Evolutionary conservation across 441 rosid species (phyloP).

Genomic region (Adansonia grandidieri): DNA sequence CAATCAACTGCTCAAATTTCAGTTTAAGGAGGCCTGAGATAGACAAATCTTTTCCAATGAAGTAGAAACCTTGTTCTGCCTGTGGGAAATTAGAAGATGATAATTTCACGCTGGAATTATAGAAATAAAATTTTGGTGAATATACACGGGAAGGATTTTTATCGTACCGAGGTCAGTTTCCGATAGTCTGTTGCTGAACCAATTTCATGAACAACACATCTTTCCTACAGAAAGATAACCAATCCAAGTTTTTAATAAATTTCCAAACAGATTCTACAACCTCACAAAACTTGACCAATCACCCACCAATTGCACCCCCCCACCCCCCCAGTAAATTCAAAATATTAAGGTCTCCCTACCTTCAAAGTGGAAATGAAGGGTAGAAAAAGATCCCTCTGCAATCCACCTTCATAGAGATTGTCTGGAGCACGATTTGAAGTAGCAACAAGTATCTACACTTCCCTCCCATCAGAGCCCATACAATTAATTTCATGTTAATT

Average conservation of each 20-base stretch:
- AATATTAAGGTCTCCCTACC: slow-evolving; percentile 43
- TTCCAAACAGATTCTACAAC: background rate
- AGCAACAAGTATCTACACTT: slow-evolving; percentile 82
- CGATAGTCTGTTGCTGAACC: slow-evolving; percentile 89
- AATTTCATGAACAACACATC: slow-evolving; percentile 80
- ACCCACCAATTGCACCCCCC: background rate
- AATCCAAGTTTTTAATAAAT: slow-evolving; percentile 13
- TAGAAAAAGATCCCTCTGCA: slow-evolving; percentile 94
- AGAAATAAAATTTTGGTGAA: slow-evolving; percentile 26
- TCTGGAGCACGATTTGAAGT: slow-evolving; percentile 97
- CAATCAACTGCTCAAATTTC: slow-evolving; percentile 71
- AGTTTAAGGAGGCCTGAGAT: slow-evolving; percentile 44
- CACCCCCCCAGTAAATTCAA: background rate
- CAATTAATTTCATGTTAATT: slow-evolving; percentile 31
- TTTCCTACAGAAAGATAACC: slow-evolving; percentile 53
- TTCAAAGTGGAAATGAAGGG: slow-evolving; percentile 86
- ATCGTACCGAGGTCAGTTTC: slow-evolving; percentile 79
- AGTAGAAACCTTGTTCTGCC: slow-evolving; percentile 95
- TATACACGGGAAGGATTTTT: slow-evolving; percentile 1
- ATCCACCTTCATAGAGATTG: slow-evolving; percentile 91
- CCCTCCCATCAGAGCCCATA: slow-evolving; percentile 40
- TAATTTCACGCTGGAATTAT: slow-evolving; percentile 17
- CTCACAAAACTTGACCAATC: background rate
- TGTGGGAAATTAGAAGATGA: slow-evolving; percentile 38
- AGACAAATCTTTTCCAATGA: slow-evolving; percentile 68